Evolutionary conservation across 2,329 filamentous ascomycete species (phyloP).

Genomic region (Alternaria alternata): DNA sequence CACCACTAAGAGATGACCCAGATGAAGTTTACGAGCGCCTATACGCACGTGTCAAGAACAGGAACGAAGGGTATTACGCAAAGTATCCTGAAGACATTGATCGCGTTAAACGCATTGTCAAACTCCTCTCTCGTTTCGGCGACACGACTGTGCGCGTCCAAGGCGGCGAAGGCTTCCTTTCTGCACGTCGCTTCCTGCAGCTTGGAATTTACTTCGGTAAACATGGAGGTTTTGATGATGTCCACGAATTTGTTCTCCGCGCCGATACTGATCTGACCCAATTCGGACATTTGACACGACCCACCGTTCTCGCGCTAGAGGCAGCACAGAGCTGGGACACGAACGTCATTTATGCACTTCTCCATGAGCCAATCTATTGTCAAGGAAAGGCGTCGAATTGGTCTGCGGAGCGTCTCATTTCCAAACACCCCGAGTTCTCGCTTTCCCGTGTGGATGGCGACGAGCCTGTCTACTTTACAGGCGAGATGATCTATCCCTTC

Average conservation of each 20-base stretch:
- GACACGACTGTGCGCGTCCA: slow-evolving; percentile 71
- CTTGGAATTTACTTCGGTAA: slow-evolving; percentile 80
- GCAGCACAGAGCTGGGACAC: slow-evolving; percentile 73
- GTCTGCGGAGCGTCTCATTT: slow-evolving; percentile 74
- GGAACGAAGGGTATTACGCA: slow-evolving; percentile 80
- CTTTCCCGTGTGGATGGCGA: slow-evolving; percentile 49
- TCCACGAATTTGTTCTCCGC: slow-evolving; percentile 69
- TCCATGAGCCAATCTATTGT: slow-evolving; percentile 91
- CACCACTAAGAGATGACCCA: slow-evolving; percentile 74
- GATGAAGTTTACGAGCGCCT: slow-evolving; percentile 79
- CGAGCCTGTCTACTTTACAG: slow-evolving; percentile 77
- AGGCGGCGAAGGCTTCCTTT: slow-evolving; percentile 72
- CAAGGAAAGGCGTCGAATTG: slow-evolving; percentile 73
- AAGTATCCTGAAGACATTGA: slow-evolving; percentile 85
- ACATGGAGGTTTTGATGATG: slow-evolving; percentile 61
- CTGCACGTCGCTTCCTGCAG: slow-evolving; percentile 76
- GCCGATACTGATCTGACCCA: slow-evolving; percentile 76
- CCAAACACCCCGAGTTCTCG: slow-evolving; percentile 57
- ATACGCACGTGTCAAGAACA: slow-evolving; percentile 71
- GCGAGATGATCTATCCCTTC: slow-evolving; percentile 90
- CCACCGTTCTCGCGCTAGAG: slow-evolving; percentile 75
- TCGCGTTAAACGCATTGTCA: slow-evolving; percentile 71
- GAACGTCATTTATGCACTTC: slow-evolving; percentile 81
- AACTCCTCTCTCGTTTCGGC: slow-evolving; percentile 66
- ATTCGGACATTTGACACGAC: slow-evolving; percentile 77